A percentile compares a stretch with the other conserved stretches of the same genome.
Evolutionary conservation across 2,329 filamentous ascomycete species (phyloP).

Genomic region (Cercospora brassicicola): DNA sequence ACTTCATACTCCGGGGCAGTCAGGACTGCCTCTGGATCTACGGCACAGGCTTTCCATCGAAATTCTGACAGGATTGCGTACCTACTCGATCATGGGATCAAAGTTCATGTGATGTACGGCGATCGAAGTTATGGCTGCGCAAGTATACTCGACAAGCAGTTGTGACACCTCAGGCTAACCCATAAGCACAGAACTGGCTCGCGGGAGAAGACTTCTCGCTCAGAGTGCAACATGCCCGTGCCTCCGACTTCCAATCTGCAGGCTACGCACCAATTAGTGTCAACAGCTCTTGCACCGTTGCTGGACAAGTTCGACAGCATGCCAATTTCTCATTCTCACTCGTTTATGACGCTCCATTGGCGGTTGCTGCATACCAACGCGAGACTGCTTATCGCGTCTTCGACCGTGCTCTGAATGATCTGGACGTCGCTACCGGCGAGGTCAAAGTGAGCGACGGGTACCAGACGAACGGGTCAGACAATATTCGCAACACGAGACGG

Average conservation of each 20-base stretch:
- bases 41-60: slow-evolving; percentile 54
- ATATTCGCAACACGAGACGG: not conserved
- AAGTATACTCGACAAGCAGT: not conserved
- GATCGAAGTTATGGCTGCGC: slow-evolving; percentile 54
- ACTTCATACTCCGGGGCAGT: slow-evolving; percentile 44
- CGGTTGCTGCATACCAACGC: not conserved
- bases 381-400: not conserved
- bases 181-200: slow-evolving; percentile 49
- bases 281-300: slow-evolving; percentile 22
- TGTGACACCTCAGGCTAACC: slow-evolving; percentile 25
- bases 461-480: not conserved
- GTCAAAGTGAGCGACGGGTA: not conserved
- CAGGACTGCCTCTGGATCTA: slow-evolving; percentile 18
- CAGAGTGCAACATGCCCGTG: slow-evolving; percentile 46
- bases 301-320: slow-evolving; percentile 33
- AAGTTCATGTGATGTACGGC: slow-evolving; percentile 57
- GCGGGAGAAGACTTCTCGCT: slow-evolving; percentile 56
- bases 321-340: slow-evolving; percentile 33
- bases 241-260: slow-evolving; percentile 47
- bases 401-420: not conserved
- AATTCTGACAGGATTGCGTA: slow-evolving; percentile 53
- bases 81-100: slow-evolving; percentile 57
- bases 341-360: not conserved
- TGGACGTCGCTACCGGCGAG: not conserved
- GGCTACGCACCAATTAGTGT: slow-evolving; percentile 43